Evolutionary conservation across 1,284 basidiomycete genomes (phyloP), one percentile per base, ranked within the genome.

Genomic region (Fereydounia khargensis): DNA sequence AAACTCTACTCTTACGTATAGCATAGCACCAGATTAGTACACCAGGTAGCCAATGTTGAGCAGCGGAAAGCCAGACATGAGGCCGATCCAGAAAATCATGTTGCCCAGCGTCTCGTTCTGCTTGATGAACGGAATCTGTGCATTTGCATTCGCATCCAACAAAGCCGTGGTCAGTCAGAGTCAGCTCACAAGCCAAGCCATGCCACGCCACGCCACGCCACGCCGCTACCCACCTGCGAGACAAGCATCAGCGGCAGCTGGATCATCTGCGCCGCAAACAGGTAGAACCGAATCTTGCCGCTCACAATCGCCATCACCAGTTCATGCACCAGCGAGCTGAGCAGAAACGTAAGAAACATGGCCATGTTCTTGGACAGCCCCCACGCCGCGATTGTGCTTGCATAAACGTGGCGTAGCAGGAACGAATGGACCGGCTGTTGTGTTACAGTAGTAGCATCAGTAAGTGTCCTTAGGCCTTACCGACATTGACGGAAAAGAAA

Each of bases 221-320:
- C n/a, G n/a, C n/a, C 20, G 6, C 5, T 82, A 80, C 74, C 14
- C 6, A 87, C 78, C 11, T 89, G 84, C 19, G 88, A 86, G 30
- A 94, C 57, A 3, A 87, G 80, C 56, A 97, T 98, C 60, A 98
- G 80, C 1, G 94, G 94, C 16, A 97, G 83, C 79, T 98, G 94
- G 18, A 85, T 82, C 78, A 97, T 85, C 83, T 92, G 79, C 45
- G 74, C 47, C 18, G 54, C 54, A 42, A 77, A 76, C 11, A 77
- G 52, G 37, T 76, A 76, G 23, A 65, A 63, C n/a, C 74, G 42
- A 19, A 75, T 57, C 54, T 76, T 76, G 20, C 73, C 70, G 25
- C 64, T 72, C 11, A 76, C 72, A 25, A 76, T 83, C 1, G 86
- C 86, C 94, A 98, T 98, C 48, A 98, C 91, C 36, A 98, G 81